phyloP scores from a whole-genome alignment of 352 stramenopile genomes.

The Peronospora destructor region DNA sequence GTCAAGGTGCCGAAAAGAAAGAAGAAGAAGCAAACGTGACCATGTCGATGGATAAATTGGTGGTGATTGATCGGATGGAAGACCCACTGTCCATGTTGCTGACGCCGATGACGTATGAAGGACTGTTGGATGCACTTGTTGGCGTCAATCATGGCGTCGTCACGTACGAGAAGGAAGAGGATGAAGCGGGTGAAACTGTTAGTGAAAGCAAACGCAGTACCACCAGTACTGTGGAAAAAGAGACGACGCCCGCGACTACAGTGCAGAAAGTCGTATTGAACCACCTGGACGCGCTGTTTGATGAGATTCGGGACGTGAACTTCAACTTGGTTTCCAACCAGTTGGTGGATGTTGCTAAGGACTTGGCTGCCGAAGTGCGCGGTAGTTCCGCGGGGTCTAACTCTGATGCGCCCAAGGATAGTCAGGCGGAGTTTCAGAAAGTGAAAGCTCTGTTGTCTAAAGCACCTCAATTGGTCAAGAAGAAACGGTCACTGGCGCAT shows the following conservation, averaged over 20 bases:
- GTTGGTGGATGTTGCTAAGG: conserved; percentile 45
- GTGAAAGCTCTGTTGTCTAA: too few relatives aligned
- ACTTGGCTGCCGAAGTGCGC: conserved; percentile 45
- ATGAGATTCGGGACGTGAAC: conserved; percentile 68
- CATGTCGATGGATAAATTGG: too few relatives aligned
- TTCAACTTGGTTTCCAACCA: conserved; percentile 60
- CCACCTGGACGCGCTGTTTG: conserved; percentile 27
- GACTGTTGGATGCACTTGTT: too few relatives aligned
- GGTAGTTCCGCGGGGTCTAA: conserved; percentile 15
- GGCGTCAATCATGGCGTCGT: too few relatives aligned
- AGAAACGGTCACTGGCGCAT: too few relatives aligned
- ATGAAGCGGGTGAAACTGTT: not conserved
- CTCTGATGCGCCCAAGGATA: conserved; percentile 17
- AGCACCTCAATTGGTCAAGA: too few relatives aligned
- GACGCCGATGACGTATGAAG: too few relatives aligned
- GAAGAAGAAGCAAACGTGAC: conserved; percentile 18
- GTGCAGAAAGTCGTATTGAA: conserved; percentile 49
- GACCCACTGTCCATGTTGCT: too few relatives aligned
- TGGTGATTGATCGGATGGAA: too few relatives aligned
- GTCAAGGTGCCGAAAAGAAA: conserved; percentile 4
- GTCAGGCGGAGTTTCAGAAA: not conserved
- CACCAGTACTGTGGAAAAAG: conserved; percentile 2
- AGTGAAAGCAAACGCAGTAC: conserved; percentile 8
- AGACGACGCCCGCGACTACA: conserved; percentile 4
- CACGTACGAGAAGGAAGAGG: too few relatives aligned